Evolutionary conservation across 768 basidiomycete species (phyloP).

Genomic region (Lentinula edodes): DNA sequence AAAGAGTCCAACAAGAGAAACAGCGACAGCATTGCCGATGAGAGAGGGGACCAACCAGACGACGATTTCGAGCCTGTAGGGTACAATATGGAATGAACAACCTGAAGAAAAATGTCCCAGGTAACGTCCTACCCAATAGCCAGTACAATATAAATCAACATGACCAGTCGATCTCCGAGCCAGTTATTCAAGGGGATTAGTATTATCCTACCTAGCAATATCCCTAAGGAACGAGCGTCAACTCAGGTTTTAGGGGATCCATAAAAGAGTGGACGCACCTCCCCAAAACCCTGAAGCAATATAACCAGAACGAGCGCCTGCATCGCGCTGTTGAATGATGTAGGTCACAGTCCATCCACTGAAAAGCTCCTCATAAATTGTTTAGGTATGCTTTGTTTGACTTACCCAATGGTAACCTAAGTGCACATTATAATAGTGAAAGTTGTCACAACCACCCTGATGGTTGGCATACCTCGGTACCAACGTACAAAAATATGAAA

Average conservation of each 20-base stretch:
- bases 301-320: slow-evolving; percentile 46
- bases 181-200: slow-evolving; percentile 53
- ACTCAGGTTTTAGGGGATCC: background rate
- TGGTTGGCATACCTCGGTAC: slow-evolving; percentile 27
- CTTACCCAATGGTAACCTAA: slow-evolving; percentile 6
- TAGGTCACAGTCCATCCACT: slow-evolving; percentile 72
- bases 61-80: slow-evolving; percentile 50
- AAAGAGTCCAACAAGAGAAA: slow-evolving; percentile 60
- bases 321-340: slow-evolving; percentile 35
- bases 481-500: slow-evolving; percentile 36
- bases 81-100: background rate
- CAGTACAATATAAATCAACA: slow-evolving; percentile 47
- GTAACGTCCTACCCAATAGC: slow-evolving; percentile 36
- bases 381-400: background rate
- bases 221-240: slow-evolving; percentile 29
- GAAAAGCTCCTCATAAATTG: background rate
- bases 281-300: slow-evolving; percentile 55
- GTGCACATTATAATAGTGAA: background rate
- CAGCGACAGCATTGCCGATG: slow-evolving; percentile 56
- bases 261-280: slow-evolving; percentile 25
- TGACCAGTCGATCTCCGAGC: slow-evolving; percentile 49
- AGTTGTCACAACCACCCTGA: background rate
- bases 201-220: slow-evolving; percentile 49
- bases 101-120: background rate
- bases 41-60: slow-evolving; percentile 69